Base-by-base conservation (phyloP, 148 eudicot species). In the Vaccinium darrowii region DNA sequence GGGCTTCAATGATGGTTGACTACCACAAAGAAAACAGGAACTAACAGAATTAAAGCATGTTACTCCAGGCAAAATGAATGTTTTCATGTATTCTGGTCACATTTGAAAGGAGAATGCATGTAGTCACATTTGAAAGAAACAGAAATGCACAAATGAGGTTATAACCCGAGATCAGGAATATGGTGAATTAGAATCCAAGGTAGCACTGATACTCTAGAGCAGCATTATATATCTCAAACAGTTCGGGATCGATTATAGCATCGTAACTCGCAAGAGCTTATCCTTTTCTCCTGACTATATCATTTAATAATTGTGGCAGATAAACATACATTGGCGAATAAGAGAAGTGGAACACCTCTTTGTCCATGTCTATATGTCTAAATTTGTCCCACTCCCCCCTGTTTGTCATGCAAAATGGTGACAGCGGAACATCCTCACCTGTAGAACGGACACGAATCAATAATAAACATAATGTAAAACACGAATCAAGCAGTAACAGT, bases 351-450 rank as follows among this genome's bases (percentile, higher is more conserved):
- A 86, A 72, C 86, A 92, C 98, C 95, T 94, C 93, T 92, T 94
- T 94, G 88, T 96, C 98, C 99, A 96, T 96, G 97, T 96, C 99
- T 82, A 92, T 92, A 84, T 83, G 91, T 87, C 98, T 92, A 88
- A 96, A 92, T 71, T 90, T 93, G 93, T 96, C 99, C 98, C 95
- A 96, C 87, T 92, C 95, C 82, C 84, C 93, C 57, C 82, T 86
- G 87, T 92, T 90, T 77, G 94, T 89, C 98, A 91, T 92, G 91
- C 87, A 87, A 92, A 96, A 96, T 89, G 95, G 81, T 67, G 99
- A 96, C 52, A 84, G 89, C 12, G 94, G 98, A 76, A 85, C 95
- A 76, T 91, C 92, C 67, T 94, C 94, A 84, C 99, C 99, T 96
- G 93, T 77, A 86, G 86, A 88, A 86, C 76, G 75, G 78, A 88